Conservation (phyloP, 805 yeast genomes). For the Wickerhamomyces strasburgensis region DNA sequence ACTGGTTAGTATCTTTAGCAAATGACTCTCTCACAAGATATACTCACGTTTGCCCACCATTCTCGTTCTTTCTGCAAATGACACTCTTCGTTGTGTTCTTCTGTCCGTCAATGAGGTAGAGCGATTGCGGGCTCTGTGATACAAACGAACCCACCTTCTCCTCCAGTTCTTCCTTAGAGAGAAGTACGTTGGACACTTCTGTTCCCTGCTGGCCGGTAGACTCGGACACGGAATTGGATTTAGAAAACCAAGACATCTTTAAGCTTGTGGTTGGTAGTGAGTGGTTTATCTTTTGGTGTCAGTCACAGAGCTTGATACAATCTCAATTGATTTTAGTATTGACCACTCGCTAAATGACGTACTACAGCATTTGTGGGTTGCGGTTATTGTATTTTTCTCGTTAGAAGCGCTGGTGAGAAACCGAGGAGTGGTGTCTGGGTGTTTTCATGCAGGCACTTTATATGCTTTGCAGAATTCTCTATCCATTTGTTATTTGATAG, state of each 20-base stretch:
- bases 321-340: background rate
- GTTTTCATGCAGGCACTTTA: background rate
- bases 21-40: too few species aligned
- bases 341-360: background rate
- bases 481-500: too few species aligned
- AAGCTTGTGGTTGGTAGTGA: background rate
- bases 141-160: conserved; percentile 3
- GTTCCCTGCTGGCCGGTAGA: background rate
- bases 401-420: background rate
- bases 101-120: conserved; percentile 22
- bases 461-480: too few species aligned
- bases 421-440: background rate
- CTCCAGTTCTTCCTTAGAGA: background rate
- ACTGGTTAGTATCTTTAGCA: conserved; percentile 1
- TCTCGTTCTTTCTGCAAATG: conserved; percentile 40
- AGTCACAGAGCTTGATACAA: too few species aligned
- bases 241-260: conserved; percentile 5
- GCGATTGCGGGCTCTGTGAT: conserved; percentile 11
- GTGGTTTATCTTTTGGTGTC: background rate
- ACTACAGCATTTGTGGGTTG: background rate
- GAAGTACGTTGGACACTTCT: background rate
- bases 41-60: conserved; percentile 37
- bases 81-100: conserved; percentile 29
- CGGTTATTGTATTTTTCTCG: too few species aligned
- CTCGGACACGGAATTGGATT: background rate